These are phyloP conservation scores for Seminavis robusta DNA, from an alignment of 108 stramenopile species.

Conservation along the genomic window DNA sequence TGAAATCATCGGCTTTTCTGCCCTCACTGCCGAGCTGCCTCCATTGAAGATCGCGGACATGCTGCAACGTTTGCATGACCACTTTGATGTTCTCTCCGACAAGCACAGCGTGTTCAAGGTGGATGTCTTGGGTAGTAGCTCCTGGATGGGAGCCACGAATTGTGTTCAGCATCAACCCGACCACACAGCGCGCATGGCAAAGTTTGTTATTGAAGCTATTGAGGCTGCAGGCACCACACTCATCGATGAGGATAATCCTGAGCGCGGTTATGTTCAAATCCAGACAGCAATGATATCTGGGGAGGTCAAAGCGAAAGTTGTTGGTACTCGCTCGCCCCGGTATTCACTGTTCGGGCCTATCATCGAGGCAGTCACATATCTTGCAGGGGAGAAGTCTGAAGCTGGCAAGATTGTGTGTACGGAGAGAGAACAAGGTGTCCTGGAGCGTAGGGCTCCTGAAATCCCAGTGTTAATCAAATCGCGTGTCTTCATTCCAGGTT, in stretches of 20 bases:
- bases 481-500: no score
- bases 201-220: conserved; percentile 38
- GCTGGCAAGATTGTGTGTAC: no score
- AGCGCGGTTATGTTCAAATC: conserved; percentile 25
- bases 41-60: conserved; percentile 53
- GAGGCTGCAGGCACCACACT: conserved; percentile 25
- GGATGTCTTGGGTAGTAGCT: conserved; percentile 35
- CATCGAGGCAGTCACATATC: no score
- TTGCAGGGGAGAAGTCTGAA: no score
- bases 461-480: no score
- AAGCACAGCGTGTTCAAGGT: conserved; percentile 69
- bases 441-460: no score
- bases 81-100: conserved; percentile 46
- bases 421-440: no score
- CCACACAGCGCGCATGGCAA: conserved; percentile 44
- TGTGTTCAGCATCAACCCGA: conserved; percentile 20
- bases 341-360: no score
- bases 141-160: conserved; percentile 8
- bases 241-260: conserved; percentile 23
- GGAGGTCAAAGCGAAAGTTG: no score
- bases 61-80: conserved; percentile 57
- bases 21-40: conserved; percentile 31
- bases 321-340: no score
- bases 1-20: conserved; percentile 73
- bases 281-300: no score